Base-by-base conservation (phyloP, 139 green algal species). In the Marvania coccoides region DNA sequence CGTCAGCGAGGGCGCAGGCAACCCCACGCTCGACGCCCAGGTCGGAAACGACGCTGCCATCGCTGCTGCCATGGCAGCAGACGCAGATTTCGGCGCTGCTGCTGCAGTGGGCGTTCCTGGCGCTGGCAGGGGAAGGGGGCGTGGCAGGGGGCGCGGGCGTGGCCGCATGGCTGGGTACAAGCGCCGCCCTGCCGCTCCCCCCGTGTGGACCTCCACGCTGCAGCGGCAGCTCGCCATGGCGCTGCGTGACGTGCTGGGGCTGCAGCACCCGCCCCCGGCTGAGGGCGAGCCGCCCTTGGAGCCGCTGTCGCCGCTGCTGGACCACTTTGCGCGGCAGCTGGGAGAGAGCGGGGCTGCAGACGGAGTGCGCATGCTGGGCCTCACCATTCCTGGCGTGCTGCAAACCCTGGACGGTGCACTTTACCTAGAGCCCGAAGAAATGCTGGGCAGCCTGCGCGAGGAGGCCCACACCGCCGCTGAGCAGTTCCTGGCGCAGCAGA, bases 361-460 rank as follows among this genome's bases (percentile, higher is more conserved):
- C 45, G 40, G 60, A 35, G 65, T 75, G 31, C 71, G 64, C 10
- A 38, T 40, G 5, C 45, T 78, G 42, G 61, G 70, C 1, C 35
- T 46, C 19, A 40, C 30, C 15, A 45, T 78, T 10, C 7, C 26
- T 59, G 70, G 63, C 63, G 38, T 66, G 40, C 37, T 53, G 29
- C 38, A 29, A 65, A 35, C 30, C 23, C 26, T 71, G 56, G 13
- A 69, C 13, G 63, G 38, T 71, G 48, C 34, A 14, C 26, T 35
- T 1, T 75, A 67, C 24, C 53, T 48, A 38, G 67, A 71, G 33
- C 57, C 68, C 24, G 70, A 77, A 47, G 65, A 67, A 19, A 36
- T 77, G 23, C 29, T 70, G 42, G 51, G 29, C 24, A 47, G 65
- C 26, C 15, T 74, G 6, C 33, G 59, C 28, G 15, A 61, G 24